Evolutionary conservation across 495 filamentous ascomycete genomes (phyloP), one percentile per base, ranked within the genome.

Genomic region (Hypoxylon subgilvum): DNA sequence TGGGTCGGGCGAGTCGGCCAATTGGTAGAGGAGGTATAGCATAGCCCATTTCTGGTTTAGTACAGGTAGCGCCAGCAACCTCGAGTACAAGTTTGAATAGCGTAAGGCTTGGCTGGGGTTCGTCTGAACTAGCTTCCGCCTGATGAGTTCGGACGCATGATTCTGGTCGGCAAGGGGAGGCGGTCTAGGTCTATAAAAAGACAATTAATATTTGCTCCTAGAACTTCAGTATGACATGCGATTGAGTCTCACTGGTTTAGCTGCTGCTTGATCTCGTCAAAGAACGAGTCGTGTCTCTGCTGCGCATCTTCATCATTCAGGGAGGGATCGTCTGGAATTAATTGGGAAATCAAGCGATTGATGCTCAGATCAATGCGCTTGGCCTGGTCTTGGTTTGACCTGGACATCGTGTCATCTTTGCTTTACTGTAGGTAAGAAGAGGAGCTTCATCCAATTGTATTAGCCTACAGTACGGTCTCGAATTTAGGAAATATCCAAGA

Each of bases 31-130:
- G 35, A 99, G 82, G 68, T 93, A 91, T 4, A 99, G 79, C 59
- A 97, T 96, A 2, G 88, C 91, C 91, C 93, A 97, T 83, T 97
- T 99, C 71, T 96, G 88, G 63, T 86, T 87, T 23, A 99, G 79
- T 1, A 97, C 92, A 3, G 93, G 92, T 61, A 95, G 87, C 19
- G 91, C 88, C 14, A 96, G 78, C 18, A 99, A 82, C 31, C 88
- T 82, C 30, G 90, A 88, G 75, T 93, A 96, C 40, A 97, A 80
- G 68, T 94, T 91, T 12, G 89, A 87, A 73, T 97, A 96, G 18
- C 85, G 81, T 19, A 93, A 75, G n/a, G 91, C 91, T 68, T 92
- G 89, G 57, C 89, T 92, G 0, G 93, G 89, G 41, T 86, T 86
- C 25, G 79, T 77, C 61, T 90, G 88, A 55, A 95, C 81, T 43